Conservation (phyloP, 2,329 filamentous ascomycete genomes). For the Amylocarpus encephaloides region DNA sequence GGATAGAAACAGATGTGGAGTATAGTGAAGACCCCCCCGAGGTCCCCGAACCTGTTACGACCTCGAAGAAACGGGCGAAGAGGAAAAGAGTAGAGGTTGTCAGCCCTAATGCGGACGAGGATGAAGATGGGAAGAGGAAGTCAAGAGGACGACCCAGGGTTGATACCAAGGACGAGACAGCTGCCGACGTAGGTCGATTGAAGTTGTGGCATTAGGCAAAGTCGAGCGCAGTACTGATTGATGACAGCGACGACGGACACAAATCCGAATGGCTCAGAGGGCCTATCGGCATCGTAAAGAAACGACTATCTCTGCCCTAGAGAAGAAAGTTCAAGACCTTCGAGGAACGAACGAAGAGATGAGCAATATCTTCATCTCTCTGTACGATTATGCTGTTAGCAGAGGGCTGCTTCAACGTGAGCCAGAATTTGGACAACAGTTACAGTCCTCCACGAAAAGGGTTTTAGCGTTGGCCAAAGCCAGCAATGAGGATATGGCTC, state of each 20-base stretch:
- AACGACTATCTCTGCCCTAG: conserved; percentile 66
- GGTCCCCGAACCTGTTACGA: conserved; percentile 15
- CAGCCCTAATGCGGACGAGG: conserved; percentile 29
- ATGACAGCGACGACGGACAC: conserved; percentile 67
- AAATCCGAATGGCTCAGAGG: conserved; percentile 80
- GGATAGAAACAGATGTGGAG: conserved; percentile 11
- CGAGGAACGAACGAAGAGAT: conserved; percentile 65
- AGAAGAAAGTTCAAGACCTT: conserved; percentile 63
- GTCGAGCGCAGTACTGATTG: conserved; percentile 11
- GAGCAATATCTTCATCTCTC: conserved; percentile 61
- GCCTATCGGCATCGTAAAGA: conserved; percentile 84
- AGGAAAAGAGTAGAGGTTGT: conserved; percentile 30
- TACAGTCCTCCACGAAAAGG: conserved; percentile 50
- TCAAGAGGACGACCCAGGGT: conserved; percentile 68
- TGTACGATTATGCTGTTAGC: conserved; percentile 56
- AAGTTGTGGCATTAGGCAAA: not conserved
- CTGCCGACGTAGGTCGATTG: conserved; percentile 61
- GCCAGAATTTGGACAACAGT: conserved; percentile 50
- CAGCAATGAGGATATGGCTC: conserved; percentile 35
- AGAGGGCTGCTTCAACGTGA: conserved; percentile 52
- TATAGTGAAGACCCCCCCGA: not conserved
- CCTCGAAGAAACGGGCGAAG: conserved; percentile 31
- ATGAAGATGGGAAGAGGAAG: conserved; percentile 49
- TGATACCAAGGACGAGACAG: conserved; percentile 70
- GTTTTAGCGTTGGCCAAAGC: conserved; percentile 51